Conservation (phyloP, 2,329 filamentous ascomycete genomes). For the Phyllosticta citriasiana region DNA sequence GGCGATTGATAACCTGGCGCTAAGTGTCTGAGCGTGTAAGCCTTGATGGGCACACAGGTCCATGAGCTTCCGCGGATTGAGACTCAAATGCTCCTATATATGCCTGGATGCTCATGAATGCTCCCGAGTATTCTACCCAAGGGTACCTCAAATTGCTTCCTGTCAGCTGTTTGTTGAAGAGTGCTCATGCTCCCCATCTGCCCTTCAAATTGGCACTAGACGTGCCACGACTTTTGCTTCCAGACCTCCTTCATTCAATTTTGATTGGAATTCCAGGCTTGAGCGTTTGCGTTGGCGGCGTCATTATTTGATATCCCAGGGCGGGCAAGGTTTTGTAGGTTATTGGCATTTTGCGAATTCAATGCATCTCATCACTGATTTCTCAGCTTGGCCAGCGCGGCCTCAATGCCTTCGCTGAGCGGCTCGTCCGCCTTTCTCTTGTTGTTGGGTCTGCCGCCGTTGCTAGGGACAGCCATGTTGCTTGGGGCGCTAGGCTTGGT, state of each 20-base stretch:
- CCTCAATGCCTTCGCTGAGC: slow-evolving; percentile 49
- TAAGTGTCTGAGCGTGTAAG: background rate
- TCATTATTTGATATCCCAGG: background rate
- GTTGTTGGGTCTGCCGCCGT: slow-evolving; percentile 16
- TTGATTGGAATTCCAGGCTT: background rate
- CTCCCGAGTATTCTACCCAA: too few species aligned
- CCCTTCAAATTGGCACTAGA: too few species aligned
- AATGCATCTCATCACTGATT: slow-evolving; percentile 15
- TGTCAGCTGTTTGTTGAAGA: too few species aligned
- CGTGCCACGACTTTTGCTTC: too few species aligned
- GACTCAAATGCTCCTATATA: too few species aligned
- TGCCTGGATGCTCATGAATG: too few species aligned
- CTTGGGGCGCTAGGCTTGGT: background rate
- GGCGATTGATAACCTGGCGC: background rate
- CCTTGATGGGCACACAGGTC: background rate
- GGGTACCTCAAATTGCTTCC: too few species aligned
- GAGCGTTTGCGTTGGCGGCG: background rate
- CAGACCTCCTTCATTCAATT: too few species aligned
- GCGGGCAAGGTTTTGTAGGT: background rate
- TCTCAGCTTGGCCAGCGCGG: slow-evolving; percentile 47
- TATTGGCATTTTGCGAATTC: background rate
- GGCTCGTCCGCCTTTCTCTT: slow-evolving; percentile 31
- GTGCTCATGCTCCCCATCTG: too few species aligned
- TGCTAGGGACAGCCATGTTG: background rate
- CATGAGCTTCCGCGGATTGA: too few species aligned